phyloP scores from a whole-genome alignment of 1,284 basidiomycete species.

The Irpex sp. region DNA sequence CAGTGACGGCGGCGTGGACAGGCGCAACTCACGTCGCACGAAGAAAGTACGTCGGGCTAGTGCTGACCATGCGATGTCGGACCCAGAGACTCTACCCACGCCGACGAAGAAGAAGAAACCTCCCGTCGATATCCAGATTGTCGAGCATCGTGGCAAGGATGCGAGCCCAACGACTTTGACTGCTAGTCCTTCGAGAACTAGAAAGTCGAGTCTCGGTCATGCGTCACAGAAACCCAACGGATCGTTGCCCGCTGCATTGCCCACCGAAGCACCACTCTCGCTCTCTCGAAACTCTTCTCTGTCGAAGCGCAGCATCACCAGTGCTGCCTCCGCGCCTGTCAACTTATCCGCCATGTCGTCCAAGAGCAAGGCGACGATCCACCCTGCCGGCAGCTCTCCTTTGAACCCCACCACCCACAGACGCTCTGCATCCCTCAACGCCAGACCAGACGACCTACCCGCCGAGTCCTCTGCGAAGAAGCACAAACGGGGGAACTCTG shows the following conservation, averaged over 20 bases:
- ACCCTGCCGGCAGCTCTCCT: constrained; percentile 2
- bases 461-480: not conserved
- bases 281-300: constrained; percentile 28
- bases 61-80: not conserved
- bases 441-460: not conserved
- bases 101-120: not conserved
- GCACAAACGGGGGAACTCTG: not conserved
- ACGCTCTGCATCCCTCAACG: constrained; percentile 12
- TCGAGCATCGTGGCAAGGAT: not conserved
- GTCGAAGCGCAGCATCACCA: constrained; percentile 25
- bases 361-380: constrained; percentile 6
- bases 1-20: not conserved
- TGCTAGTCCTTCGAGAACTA: not conserved
- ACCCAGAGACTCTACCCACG: not conserved
- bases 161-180: not conserved
- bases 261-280: constrained; percentile 14
- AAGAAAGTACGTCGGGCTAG: not conserved
- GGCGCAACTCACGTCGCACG: not conserved
- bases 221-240: constrained; percentile 6
- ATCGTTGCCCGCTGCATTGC: not conserved
- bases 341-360: constrained; percentile 8
- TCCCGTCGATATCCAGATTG: not conserved
- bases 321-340: constrained; percentile 18
- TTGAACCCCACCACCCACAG: constrained; percentile 2
- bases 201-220: not conserved